Percentiles rank a stretch among this genome's conserved stretches.
Conservation (phyloP, 352 stramenopile species). For the Phytophthora pisi region DNA sequence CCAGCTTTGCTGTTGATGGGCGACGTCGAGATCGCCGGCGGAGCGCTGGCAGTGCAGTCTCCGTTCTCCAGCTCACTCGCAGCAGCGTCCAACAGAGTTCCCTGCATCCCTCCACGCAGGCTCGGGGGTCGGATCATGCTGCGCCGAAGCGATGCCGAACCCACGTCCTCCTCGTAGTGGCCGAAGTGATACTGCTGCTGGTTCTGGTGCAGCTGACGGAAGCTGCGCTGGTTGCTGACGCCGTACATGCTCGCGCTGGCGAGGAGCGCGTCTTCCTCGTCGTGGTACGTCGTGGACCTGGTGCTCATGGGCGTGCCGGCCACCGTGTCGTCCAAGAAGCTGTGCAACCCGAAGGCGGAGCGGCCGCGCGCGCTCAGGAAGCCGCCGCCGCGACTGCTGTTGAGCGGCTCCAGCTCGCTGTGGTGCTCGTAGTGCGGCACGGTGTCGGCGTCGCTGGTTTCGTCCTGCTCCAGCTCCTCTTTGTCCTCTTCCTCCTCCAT, state of each 20-base stretch:
- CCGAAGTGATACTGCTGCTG: constrained; percentile 71
- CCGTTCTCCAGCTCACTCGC: constrained; percentile 32
- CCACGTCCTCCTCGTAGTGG: constrained; percentile 54
- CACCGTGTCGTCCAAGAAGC: constrained; percentile 49
- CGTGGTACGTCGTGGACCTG: constrained; percentile 62
- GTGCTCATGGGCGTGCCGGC: constrained; percentile 56
- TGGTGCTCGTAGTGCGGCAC: background rate
- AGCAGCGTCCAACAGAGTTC: constrained; percentile 26
- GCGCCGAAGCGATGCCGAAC: constrained; percentile 38
- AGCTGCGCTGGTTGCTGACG: constrained; percentile 62
- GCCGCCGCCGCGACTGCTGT: constrained; percentile 32
- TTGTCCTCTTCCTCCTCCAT: constrained; percentile 2
- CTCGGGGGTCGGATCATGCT: constrained; percentile 40
- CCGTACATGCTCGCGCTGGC: constrained; percentile 78
- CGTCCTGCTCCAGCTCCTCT: background rate
- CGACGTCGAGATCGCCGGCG: constrained; percentile 24
- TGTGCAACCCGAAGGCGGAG: constrained; percentile 32
- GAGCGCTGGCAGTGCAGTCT: constrained; percentile 13
- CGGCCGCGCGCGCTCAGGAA: constrained; percentile 33
- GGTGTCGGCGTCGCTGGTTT: background rate
- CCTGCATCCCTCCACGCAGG: constrained; percentile 25
- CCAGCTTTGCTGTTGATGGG: constrained; percentile 13
- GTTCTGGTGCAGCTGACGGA: constrained; percentile 78
- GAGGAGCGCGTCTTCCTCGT: constrained; percentile 78
- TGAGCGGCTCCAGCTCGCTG: constrained; percentile 31